phyloP scores from a whole-genome alignment of 805 yeast genomes.

The Candida boidinii region DNA sequence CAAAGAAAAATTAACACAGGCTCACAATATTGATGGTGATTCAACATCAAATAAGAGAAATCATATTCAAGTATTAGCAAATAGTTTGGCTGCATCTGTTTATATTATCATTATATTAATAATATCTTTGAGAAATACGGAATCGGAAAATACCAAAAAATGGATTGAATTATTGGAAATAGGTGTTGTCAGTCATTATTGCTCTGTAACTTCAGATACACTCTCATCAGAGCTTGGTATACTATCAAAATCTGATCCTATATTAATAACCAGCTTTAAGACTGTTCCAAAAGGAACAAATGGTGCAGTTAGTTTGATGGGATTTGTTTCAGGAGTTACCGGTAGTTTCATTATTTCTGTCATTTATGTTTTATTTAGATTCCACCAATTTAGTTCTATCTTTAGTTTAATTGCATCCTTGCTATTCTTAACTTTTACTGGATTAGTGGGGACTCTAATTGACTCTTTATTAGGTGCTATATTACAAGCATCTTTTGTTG shows the following conservation, averaged over 20 bases:
- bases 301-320: slow-evolving; percentile 7
- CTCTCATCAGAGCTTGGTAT: slow-evolving; percentile 9
- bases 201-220: slow-evolving; percentile 9
- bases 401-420: background rate
- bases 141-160: too few relatives aligned
- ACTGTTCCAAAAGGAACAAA: slow-evolving; percentile 8
- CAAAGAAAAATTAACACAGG: slow-evolving; percentile 1
- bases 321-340: slow-evolving; percentile 5
- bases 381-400: background rate
- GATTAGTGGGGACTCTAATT: slow-evolving; percentile 6
- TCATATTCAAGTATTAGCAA: slow-evolving; percentile 7
- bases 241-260: slow-evolving; percentile 2
- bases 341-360: slow-evolving; percentile 5
- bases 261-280: slow-evolving; percentile 1
- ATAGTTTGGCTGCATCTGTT: slow-evolving; percentile 5
- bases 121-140: too few relatives aligned
- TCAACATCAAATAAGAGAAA: background rate
- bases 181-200: slow-evolving; percentile 5
- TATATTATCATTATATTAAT: background rate
- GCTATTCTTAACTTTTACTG: slow-evolving; percentile 5
- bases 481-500: slow-evolving; percentile 5
- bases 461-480: slow-evolving; percentile 9
- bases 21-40: background rate
- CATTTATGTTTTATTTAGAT: slow-evolving; percentile 3
- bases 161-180: slow-evolving; percentile 1